A percentile compares a stretch with the other conserved stretches of the same genome.
Conservation (phyloP, 495 filamentous ascomycete genomes). For the Talaromyces stipitatus region DNA sequence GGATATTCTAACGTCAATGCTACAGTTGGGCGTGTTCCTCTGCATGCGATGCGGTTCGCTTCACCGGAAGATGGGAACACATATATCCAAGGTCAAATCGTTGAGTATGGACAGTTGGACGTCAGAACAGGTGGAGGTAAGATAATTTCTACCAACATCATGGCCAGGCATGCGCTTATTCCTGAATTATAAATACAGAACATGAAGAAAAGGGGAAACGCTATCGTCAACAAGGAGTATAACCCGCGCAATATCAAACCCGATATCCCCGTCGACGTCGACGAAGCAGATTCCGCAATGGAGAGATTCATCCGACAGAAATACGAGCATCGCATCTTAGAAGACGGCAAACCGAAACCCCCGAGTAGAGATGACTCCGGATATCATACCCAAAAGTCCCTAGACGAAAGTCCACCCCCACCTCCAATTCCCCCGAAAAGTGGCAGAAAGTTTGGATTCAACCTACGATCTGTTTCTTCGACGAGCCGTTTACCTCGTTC, state of each 20-base stretch:
- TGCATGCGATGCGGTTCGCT: slow-evolving; percentile 96
- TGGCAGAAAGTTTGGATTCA: slow-evolving; percentile 66
- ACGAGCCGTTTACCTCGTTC: slow-evolving; percentile 46
- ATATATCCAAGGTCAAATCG: slow-evolving; percentile 97
- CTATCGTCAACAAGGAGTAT: slow-evolving; percentile 72
- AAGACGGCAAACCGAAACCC: slow-evolving; percentile 42
- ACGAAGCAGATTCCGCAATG: slow-evolving; percentile 87
- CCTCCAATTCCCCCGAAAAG: slow-evolving; percentile 84
- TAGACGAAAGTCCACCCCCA: slow-evolving; percentile 39
- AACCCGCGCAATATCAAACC: slow-evolving; percentile 79
- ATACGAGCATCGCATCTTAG: slow-evolving; percentile 63
- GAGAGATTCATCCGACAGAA: slow-evolving; percentile 92
- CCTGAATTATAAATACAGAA: slow-evolving; percentile 40
- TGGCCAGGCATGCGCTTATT: not conserved
- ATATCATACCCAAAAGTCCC: slow-evolving; percentile 24
- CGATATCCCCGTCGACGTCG: slow-evolving; percentile 75
- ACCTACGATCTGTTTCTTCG: slow-evolving; percentile 62
- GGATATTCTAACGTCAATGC: not conserved
- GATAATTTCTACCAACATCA: slow-evolving; percentile 9
- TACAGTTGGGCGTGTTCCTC: slow-evolving; percentile 85
- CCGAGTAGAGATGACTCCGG: slow-evolving; percentile 34
- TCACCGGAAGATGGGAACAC: slow-evolving; percentile 94
- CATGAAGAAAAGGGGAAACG: slow-evolving; percentile 89
- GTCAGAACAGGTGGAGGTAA: slow-evolving; percentile 90
- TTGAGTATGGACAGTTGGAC: slow-evolving; percentile 97